Base-by-base conservation (phyloP, 1,139 yeast species). In the Suhomyces wounanorum region DNA sequence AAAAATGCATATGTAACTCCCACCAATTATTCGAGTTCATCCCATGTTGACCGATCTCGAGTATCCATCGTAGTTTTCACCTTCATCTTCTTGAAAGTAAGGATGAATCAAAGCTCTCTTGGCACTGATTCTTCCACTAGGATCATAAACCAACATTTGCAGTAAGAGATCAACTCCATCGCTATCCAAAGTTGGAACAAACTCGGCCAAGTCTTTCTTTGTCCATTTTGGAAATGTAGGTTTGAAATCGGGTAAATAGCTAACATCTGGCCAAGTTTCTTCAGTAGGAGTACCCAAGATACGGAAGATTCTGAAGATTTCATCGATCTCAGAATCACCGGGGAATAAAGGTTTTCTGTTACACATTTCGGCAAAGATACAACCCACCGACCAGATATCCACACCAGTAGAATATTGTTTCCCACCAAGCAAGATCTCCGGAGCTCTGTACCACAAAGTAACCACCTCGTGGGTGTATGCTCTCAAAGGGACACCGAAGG, bases 371-470 rank as follows among this genome's bases (percentile, higher is more conserved):
- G 98, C 99, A 72, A 95, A 94, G 52, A 94, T 94, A 69, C 98
- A 92, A 21, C 99, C 99, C 52, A 91, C 89, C 16, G 97, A 89
- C 99, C 99, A 94, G 87, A 95, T 91, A 68, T 94, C 99, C 46
- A 94, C 98, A 26, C 98, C 98, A 0, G 98, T 94, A 47, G 97
- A 89, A 70, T 94, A 94, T 69, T 94, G 98, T 59, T 96, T 90
- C 23, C 98, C 97, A 31, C 99, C 99, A 39, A 94, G 78, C 57
- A 94, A 77, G 53, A 94, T 90, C 67, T 94, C 99, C 1, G 99
- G 99, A 0, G 98, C 92, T 59, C 99, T 80, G 70, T 94, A 94
- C 99, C 99, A 94, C 60, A 95, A 77, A 0, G 99, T 94, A 49
- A 95, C 99, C 54, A 94, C 97, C 67, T 94, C 98, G 72, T 92